Conservation (phyloP, 2,329 filamentous ascomycete species). For the Calonectria pteridis region DNA sequence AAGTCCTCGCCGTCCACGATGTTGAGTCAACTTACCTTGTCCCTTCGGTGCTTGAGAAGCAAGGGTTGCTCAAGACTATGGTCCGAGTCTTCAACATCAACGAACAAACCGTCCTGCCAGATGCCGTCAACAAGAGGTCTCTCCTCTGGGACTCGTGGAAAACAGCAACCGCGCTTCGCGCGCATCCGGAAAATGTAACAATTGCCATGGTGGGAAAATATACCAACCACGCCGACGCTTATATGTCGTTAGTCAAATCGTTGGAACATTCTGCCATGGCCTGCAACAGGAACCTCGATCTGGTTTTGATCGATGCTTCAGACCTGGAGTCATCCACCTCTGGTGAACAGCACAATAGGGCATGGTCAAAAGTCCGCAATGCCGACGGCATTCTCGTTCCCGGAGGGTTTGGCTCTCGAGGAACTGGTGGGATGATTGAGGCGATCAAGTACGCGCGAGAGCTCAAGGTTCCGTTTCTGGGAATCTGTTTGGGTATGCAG, state of each 20-base stretch:
- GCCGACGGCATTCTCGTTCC: conserved; percentile 68
- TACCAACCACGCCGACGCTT: conserved; percentile 84
- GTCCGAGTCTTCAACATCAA: conserved; percentile 57
- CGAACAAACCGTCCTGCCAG: conserved; percentile 65
- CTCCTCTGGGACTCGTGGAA: conserved; percentile 84
- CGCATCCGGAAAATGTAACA: conserved; percentile 74
- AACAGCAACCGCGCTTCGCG: conserved; percentile 74
- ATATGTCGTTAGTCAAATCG: conserved; percentile 84
- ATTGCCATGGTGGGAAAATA: conserved; percentile 97
- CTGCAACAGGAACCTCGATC: conserved; percentile 71
- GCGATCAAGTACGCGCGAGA: conserved; percentile 90
- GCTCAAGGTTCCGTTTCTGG: conserved; percentile 84
- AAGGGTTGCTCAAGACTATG: conserved; percentile 78
- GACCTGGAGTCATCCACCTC: neutral
- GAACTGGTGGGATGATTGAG: conserved; percentile 90
- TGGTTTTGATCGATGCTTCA: neutral
- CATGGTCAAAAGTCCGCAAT: conserved; percentile 84
- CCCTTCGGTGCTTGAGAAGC: conserved; percentile 88
- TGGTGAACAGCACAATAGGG: conserved; percentile 78
- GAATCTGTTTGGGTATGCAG: conserved; percentile 94
- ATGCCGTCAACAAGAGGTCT: conserved; percentile 72
- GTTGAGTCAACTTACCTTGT: conserved; percentile 95
- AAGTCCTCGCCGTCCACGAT: conserved; percentile 91
- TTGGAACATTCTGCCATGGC: conserved; percentile 94
- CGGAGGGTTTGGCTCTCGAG: conserved; percentile 84